A percentile compares a stretch with the other conserved stretches of the same genome.
These are phyloP conservation scores for Naganishia sp. DNA, from an alignment of 1,284 basidiomycete genomes.

Conservation along the genomic window DNA sequence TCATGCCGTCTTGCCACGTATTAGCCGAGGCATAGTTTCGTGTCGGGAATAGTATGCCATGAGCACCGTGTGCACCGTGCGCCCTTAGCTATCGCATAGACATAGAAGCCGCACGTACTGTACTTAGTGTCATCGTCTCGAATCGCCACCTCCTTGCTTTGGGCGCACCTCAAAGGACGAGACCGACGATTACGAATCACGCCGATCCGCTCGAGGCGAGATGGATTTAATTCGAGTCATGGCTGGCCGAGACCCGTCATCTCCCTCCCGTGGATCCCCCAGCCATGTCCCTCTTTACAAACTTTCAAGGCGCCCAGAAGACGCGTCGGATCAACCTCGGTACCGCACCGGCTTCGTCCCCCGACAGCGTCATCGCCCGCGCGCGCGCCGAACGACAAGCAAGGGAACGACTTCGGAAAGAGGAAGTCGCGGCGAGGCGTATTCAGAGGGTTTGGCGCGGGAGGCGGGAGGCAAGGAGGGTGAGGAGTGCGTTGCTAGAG, in stretches of 20 bases:
- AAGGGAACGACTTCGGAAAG: constrained; percentile 42
- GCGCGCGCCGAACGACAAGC: constrained; percentile 43
- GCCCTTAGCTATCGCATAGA: no score
- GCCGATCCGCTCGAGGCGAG: background rate
- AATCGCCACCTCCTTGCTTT: no score
- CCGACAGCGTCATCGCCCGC: constrained; percentile 26
- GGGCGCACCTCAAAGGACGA: no score
- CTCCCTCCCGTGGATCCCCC: background rate
- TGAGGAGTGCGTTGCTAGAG: constrained; percentile 9
- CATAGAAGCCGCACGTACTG: no score
- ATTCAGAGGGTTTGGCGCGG: constrained; percentile 52
- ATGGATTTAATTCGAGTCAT: background rate
- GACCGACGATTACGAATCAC: constrained; percentile 8
- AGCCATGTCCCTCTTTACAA: constrained; percentile 28
- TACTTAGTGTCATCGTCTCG: no score
- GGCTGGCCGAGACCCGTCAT: no score
- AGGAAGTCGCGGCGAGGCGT: constrained; percentile 40
- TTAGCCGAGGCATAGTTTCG: no score
- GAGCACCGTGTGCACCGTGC: no score
- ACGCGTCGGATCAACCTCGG: constrained; percentile 29
- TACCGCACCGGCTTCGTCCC: constrained; percentile 9
- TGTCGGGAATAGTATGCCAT: no score
- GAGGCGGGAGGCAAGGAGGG: constrained; percentile 27
- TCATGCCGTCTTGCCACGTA: no score
- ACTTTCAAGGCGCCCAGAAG: constrained; percentile 19